Evolutionary conservation across 2,329 filamentous ascomycete genomes (phyloP).

Genomic region (Botryosphaeria agaves): DNA sequence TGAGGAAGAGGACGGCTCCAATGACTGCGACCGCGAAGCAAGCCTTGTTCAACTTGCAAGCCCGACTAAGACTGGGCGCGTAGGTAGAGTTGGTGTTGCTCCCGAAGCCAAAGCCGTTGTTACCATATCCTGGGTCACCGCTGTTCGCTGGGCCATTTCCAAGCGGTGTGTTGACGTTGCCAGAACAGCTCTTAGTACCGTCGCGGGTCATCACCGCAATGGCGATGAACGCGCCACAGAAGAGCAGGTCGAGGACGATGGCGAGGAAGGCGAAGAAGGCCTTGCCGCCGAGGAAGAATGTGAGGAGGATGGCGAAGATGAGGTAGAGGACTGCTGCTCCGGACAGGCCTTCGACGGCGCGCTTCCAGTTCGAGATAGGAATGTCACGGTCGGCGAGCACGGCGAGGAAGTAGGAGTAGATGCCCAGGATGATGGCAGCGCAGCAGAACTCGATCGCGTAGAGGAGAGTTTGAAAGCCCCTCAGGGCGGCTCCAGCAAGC

Average conservation of each 20-base stretch:
- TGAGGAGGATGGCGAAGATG: constrained; percentile 51
- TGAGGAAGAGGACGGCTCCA: constrained; percentile 56
- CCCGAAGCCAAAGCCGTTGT: constrained; percentile 21
- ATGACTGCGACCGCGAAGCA: constrained; percentile 64
- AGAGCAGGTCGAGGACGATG: constrained; percentile 60
- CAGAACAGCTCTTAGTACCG: constrained; percentile 49
- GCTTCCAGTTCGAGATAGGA: constrained; percentile 44
- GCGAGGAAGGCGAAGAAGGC: constrained; percentile 55
- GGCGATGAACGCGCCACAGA: constrained; percentile 64
- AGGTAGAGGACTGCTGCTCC: constrained; percentile 62
- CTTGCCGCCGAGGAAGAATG: constrained; percentile 65
- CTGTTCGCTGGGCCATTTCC: constrained; percentile 43
- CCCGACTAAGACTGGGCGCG: too few relatives aligned
- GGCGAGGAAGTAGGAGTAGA: constrained; percentile 69
- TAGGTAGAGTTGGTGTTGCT: constrained; percentile 24
- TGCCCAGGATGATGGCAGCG: constrained; percentile 48
- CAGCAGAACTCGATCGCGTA: constrained; percentile 59
- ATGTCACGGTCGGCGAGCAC: constrained; percentile 48
- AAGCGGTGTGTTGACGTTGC: constrained; percentile 47
- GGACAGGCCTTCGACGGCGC: constrained; percentile 44
- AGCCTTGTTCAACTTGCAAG: constrained; percentile 62
- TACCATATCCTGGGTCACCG: constrained; percentile 29
- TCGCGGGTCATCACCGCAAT: constrained; percentile 57
- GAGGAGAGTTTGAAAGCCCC: constrained; percentile 44
- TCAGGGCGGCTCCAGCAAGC: neutral